Base-by-base conservation (phyloP, 2,329 filamentous ascomycete genomes). In the Pseudogymnoascus verrucosus region DNA sequence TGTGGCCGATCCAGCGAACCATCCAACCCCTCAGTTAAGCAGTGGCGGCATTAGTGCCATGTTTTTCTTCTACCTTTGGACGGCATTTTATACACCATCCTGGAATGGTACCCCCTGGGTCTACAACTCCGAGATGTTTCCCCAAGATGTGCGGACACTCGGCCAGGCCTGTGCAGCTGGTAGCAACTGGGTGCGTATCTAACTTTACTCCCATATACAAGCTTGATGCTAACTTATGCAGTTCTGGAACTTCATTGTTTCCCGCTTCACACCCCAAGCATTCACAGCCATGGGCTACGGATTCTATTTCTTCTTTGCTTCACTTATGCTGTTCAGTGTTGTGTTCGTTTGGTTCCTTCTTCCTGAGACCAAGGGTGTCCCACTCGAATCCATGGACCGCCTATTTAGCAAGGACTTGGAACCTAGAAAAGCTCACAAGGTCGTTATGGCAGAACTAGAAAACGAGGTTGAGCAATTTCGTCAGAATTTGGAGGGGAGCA, bases 81-180 rank as follows among this genome's bases (percentile, higher is more conserved):
- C 88, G 0, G 84, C 82, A 0, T 86, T 87, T 73, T 92, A 91
- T 76, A 89, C 86, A 0, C 87, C 84, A 0, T 82, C 83, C 0
- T 90, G 87, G 87, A 89, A 89, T 71, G 87, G 87, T 1, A 89
- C 86, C 0, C 89, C 88, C 0, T 92, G 89, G 89, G 87, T 92
- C 21, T 76, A 89, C 71, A 90, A 90, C 77, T 81, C 81, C 0
- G 88, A 92, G 74, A 91, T 92, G 79, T 91, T 91, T 74, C 84
- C 88, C 69, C 83, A 85, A 67, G 88, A 87, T 75, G 84, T 85
- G 14, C 81, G 87, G 62, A 84, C 85, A 0, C 79, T 92, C 0
- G 89, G 88, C 1, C 89, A 91, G 71, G 88, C 89, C 8, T 88
- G 82, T 39, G 89, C 89, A 0, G 84, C 88, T 0, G 84, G 84